Base-by-base conservation (phyloP, 1,284 basidiomycete genomes). In the Lentinula novae-zelandiae region DNA sequence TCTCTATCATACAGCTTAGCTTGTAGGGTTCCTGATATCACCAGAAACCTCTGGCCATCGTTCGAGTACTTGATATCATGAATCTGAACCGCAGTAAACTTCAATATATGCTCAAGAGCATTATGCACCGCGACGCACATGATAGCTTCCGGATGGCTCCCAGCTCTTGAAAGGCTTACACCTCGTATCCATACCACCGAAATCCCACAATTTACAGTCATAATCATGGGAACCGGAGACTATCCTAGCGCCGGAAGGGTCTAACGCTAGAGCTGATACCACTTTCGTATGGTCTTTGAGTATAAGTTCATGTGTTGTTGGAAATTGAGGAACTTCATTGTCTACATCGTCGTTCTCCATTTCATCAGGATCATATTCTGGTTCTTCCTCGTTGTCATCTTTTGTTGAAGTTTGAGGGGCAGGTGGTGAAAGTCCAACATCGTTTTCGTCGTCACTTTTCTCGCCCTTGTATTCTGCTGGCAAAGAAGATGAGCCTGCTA, bases 141-240 rank as follows among this genome's bases (percentile, higher is more conserved):
- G 89, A 75, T 99, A 98, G 67, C 88, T 92, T 62, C 93, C 95
- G 61, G 90, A 87, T 62, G 95, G 93, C 73, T 99, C 95, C 84
- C 93, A 98, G 65, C 85, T 92, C 76, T 95, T 93, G 84, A 99
- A 99, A 13, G 97, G 96, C 71, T 92, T 92, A 73, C 86, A 84
- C 68, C 91, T 83, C 65, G 82, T 78, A 68, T 92, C 91, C 96
- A 99, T 99, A 6, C 97, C 97, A 68, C 96, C 97, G 76, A 99
- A 99, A 75, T 99, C 97, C 96, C 96, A 99, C 57, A 99, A 75
- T 75, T 98, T 98, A 75, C 92, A 90, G 73, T 96, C 93, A 71
- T 98, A 98, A 75, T 99, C 97, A 74, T 98, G 91, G 15, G 92
- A 92, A 9, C 97, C 97, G 1, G 94, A 93, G 5, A 93, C 78